Conservation (phyloP, 257 asterid species). For the Lantana camara region DNA sequence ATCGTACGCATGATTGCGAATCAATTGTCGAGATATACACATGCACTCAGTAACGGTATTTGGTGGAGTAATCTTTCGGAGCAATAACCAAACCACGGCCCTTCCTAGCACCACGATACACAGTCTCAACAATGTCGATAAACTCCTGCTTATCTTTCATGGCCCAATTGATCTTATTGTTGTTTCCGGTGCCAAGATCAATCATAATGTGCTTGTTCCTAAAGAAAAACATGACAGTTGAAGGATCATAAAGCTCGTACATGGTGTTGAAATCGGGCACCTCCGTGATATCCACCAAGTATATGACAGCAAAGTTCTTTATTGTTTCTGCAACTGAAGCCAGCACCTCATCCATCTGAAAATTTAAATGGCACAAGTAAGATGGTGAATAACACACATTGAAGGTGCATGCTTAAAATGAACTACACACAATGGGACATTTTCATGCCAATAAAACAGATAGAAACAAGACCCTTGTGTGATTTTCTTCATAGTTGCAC, state of each 20-base stretch:
- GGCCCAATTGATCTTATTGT: conserved; percentile 98
- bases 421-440: neutral
- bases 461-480: conserved; percentile 2
- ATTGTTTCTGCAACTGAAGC: conserved; percentile 87
- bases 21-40: neutral
- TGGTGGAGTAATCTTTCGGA: conserved; percentile 98
- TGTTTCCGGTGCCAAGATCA: conserved; percentile 96
- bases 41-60: conserved; percentile 66
- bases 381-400: neutral
- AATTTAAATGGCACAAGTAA: conserved; percentile 3
- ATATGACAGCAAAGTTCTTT: conserved; percentile 86
- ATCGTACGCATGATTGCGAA: neutral
- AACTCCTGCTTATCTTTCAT: conserved; percentile 96
- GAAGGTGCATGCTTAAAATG: neutral
- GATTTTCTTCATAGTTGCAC: neutral
- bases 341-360: conserved; percentile 87
- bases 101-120: conserved; percentile 93
- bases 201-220: conserved; percentile 99
- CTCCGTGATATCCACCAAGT: conserved; percentile 82
- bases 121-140: conserved; percentile 93
- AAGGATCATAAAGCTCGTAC: conserved; percentile 95
- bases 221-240: conserved; percentile 91
- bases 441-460: neutral
- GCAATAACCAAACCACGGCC: conserved; percentile 98
- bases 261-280: conserved; percentile 95